Conservation (phyloP, 768 basidiomycete genomes). For the Obba rivulosa region DNA sequence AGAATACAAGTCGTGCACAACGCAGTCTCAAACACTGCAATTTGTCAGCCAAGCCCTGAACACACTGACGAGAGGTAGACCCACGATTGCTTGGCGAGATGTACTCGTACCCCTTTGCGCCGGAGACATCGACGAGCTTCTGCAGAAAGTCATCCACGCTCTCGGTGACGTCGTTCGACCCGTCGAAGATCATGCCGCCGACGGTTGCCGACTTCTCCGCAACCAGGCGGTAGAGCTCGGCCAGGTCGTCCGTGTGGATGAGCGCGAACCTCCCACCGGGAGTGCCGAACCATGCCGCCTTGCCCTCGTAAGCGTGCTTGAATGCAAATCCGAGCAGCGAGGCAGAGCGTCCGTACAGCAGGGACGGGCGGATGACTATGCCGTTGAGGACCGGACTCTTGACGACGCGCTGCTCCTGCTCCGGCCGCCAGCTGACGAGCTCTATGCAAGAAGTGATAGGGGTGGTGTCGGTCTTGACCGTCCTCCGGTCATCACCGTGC, state of each 20-base stretch:
- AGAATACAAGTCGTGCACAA: constrained; percentile 25
- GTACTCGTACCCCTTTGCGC: constrained; percentile 32
- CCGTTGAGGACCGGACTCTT: constrained; percentile 30
- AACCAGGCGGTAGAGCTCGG: constrained; percentile 35
- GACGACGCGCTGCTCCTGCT: constrained; percentile 28
- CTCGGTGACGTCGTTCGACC: constrained; percentile 34
- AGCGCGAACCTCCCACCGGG: constrained; percentile 29
- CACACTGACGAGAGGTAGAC: constrained; percentile 11
- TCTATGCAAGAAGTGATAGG: constrained; percentile 22
- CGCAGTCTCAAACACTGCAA: constrained; percentile 32
- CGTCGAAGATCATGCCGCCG: constrained; percentile 37
- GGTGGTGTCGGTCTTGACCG: constrained; percentile 30
- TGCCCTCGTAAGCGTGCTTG: constrained; percentile 23
- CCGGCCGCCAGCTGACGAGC: constrained; percentile 30
- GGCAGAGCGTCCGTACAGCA: constrained; percentile 40
- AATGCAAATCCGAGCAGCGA: constrained; percentile 32
- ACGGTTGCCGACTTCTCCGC: constrained; percentile 34
- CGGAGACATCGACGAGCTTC: constrained; percentile 32
- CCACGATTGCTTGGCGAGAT: constrained; percentile 29
- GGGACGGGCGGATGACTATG: constrained; percentile 38
- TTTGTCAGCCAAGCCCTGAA: not conserved
- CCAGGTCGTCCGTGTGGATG: constrained; percentile 42
- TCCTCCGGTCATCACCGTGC: constrained; percentile 31
- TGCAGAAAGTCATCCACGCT: constrained; percentile 35
- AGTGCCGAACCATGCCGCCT: constrained; percentile 29